A percentile compares a stretch with the other conserved stretches of the same genome.
These are phyloP conservation scores for Mallotus japonicus DNA, from an alignment of 441 rosid species.

Conservation along the genomic window DNA sequence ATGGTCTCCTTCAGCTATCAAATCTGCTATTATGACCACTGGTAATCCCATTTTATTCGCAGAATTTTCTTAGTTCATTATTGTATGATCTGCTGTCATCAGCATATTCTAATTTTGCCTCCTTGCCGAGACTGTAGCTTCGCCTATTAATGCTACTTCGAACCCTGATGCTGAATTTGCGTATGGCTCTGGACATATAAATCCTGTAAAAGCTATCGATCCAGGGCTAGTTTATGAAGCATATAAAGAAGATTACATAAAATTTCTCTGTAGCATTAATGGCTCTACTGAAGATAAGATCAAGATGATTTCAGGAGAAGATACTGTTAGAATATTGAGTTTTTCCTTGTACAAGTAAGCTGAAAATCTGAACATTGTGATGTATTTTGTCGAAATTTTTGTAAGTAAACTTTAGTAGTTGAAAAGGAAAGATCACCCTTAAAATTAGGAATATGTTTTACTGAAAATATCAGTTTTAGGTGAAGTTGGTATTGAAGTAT, in stretches of 20 bases:
- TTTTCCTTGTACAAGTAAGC: too few relatives aligned
- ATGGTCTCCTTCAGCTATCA: conserved; percentile 62
- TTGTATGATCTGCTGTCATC: background rate
- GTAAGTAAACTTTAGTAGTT: too few relatives aligned
- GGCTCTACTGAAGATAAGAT: conserved; percentile 17
- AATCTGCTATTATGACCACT: conserved; percentile 71
- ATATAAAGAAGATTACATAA: conserved; percentile 32
- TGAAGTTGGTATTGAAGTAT: too few relatives aligned
- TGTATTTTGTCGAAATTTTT: too few relatives aligned
- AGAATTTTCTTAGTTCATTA: too few relatives aligned
- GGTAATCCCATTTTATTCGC: conserved; percentile 25
- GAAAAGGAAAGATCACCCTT: too few relatives aligned
- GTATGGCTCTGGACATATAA: conserved; percentile 47
- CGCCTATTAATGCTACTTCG: conserved; percentile 33
- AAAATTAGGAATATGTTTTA: too few relatives aligned
- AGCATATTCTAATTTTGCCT: background rate
- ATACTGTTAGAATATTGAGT: too few relatives aligned
- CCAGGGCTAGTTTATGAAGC: conserved; percentile 50
- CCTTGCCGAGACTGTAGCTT: conserved; percentile 24
- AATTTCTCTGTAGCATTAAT: conserved; percentile 27
- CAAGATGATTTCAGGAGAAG: conserved; percentile 30
- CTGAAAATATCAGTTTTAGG: too few relatives aligned
- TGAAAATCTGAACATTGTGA: too few relatives aligned
- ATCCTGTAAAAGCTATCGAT: conserved; percentile 37
- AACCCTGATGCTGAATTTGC: conserved; percentile 34